Evolutionary conservation across 2,329 filamentous ascomycete species (phyloP).

Genomic region (Apiospora sp.): DNA sequence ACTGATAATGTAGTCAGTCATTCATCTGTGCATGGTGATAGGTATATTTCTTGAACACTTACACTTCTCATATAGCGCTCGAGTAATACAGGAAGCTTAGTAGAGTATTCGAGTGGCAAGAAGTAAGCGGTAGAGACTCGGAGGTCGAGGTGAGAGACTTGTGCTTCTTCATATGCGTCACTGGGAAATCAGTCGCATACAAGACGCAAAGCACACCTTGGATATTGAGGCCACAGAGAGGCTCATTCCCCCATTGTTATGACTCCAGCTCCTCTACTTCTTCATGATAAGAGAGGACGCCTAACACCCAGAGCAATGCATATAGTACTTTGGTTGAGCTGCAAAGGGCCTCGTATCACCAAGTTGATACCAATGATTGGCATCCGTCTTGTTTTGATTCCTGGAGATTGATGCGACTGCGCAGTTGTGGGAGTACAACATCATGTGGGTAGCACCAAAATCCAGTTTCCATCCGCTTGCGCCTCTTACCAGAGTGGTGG

Average conservation of each 20-base stretch:
- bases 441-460: too few relatives aligned
- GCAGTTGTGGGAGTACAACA: too few relatives aligned
- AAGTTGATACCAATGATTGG: not conserved
- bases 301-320: not conserved
- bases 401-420: too few relatives aligned
- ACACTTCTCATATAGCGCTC: not conserved
- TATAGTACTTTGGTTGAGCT: not conserved
- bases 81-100: not conserved
- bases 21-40: not conserved
- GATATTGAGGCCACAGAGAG: not conserved
- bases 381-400: not conserved
- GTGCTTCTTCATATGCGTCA: not conserved
- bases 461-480: too few relatives aligned
- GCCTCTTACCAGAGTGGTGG: too few relatives aligned
- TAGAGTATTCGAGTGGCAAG: not conserved
- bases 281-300: not conserved
- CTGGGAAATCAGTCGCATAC: not conserved
- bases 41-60: not conserved
- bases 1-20: not conserved
- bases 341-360: not conserved
- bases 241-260: not conserved
- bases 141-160: not conserved
- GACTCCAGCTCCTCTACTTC: not conserved
- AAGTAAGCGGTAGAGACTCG: not conserved
- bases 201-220: not conserved